These are phyloP conservation scores for Marasmius sp. DNA, from an alignment of 1,284 basidiomycete species.

Conservation along the genomic window DNA sequence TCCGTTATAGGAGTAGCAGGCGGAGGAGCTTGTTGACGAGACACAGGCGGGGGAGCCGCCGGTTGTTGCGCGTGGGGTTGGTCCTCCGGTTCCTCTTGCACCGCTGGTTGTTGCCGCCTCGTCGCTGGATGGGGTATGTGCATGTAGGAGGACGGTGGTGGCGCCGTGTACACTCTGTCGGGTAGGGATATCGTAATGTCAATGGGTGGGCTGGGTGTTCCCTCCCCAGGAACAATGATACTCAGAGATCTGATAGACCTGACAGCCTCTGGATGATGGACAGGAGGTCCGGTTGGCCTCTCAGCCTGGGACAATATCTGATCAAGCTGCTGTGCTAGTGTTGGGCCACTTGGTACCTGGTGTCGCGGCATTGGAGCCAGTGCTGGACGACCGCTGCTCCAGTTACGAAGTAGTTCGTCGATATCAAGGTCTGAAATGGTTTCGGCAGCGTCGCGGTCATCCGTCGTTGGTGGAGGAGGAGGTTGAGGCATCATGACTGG, in stretches of 20 bases:
- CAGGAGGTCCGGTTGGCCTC: neutral
- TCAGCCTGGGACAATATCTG: conserved; percentile 7
- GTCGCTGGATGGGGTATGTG: neutral
- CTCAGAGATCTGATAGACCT: conserved; percentile 11
- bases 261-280: conserved; percentile 11
- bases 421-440: neutral
- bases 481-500: conserved; percentile 15
- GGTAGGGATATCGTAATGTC: neutral
- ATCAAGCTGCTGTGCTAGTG: conserved; percentile 12
- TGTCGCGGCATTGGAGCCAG: neutral
- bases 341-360: conserved; percentile 1
- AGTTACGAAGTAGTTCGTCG: neutral
- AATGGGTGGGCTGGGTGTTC: neutral
- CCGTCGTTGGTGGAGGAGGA: conserved; percentile 7
- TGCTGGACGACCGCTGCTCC: neutral
- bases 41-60: neutral
- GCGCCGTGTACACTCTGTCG: neutral
- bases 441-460: neutral
- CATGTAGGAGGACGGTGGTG: neutral
- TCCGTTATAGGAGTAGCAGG: neutral
- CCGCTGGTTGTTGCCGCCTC: neutral
- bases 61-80: neutral
- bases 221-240: neutral
- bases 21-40: neutral
- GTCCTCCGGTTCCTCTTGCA: neutral